Evolutionary conservation across 108 stramenopile genomes (phyloP).

Genomic region (Cyclotella sp.): DNA sequence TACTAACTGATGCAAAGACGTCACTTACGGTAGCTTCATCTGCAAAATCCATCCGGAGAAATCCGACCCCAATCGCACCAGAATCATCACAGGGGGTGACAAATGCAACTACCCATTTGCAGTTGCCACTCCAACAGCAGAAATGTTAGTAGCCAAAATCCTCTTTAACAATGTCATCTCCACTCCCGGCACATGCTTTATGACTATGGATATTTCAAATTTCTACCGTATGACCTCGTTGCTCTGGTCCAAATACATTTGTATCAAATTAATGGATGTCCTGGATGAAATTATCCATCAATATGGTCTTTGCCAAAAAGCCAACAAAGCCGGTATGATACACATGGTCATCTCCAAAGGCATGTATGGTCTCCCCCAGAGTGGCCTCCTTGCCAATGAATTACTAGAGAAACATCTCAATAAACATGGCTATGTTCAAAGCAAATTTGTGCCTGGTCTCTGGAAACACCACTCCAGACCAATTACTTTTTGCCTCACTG

Average conservation of each 20-base stretch:
- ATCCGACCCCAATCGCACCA: not conserved
- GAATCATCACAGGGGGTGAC: not conserved
- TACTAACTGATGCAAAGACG: not conserved
- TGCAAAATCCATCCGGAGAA: not conserved
- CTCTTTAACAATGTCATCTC: too few species aligned
- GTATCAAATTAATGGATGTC: conserved; percentile 15
- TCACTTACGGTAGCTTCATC: not conserved
- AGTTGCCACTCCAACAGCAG: not conserved
- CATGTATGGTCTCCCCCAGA: too few species aligned
- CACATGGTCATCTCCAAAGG: conserved; percentile 2
- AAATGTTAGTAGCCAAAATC: not conserved
- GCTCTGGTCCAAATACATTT: conserved; percentile 39
- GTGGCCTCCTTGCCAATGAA: too few species aligned
- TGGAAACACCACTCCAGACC: conserved; percentile 33
- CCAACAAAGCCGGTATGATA: not conserved
- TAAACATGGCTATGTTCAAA: too few species aligned
- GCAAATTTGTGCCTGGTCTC: conserved; percentile 30
- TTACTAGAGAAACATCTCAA: too few species aligned
- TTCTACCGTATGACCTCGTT: conserved; percentile 25
- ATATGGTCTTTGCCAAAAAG: conserved; percentile 19
- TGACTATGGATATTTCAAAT: conserved; percentile 13
- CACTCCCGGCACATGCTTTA: too few species aligned
- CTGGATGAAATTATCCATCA: conserved; percentile 38
- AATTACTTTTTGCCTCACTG: not conserved
- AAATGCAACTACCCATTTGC: too few species aligned